Evolutionary conservation across 768 basidiomycete species (phyloP).

Genomic region (Suillus lakei): DNA sequence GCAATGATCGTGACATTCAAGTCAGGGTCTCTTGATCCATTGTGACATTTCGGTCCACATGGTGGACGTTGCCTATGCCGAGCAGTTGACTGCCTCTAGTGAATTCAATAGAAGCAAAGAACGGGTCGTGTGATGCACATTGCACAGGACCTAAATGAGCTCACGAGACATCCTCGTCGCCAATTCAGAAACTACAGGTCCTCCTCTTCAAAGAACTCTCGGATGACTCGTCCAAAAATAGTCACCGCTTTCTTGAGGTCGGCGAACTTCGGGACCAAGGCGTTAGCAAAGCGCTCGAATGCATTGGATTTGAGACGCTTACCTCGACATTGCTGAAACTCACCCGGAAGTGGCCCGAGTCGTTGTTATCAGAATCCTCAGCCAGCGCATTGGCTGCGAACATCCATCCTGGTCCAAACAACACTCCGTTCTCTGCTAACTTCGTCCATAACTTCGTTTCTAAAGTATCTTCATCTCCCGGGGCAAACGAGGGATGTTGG

Average conservation of each 20-base stretch:
- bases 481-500: slow-evolving; percentile 50
- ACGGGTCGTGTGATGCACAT: too few species aligned
- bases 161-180: too few species aligned
- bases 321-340: slow-evolving; percentile 62
- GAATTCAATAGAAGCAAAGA: too few species aligned
- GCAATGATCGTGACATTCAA: too few species aligned
- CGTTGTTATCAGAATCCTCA: slow-evolving; percentile 26
- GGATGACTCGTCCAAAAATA: slow-evolving; percentile 50
- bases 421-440: slow-evolving; percentile 63
- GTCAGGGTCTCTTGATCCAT: too few species aligned
- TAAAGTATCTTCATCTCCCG: slow-evolving; percentile 44
- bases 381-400: slow-evolving; percentile 27
- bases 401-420: slow-evolving; percentile 62
- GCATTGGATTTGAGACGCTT: slow-evolving; percentile 18
- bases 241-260: slow-evolving; percentile 50
- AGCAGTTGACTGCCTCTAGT: too few species aligned
- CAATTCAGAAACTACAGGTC: slow-evolving; percentile 3
- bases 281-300: neutral
- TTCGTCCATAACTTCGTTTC: slow-evolving; percentile 65
- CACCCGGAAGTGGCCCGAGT: slow-evolving; percentile 57
- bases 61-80: too few species aligned
- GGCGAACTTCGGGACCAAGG: slow-evolving; percentile 21
- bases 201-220: slow-evolving; percentile 43
- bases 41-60: too few species aligned
- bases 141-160: too few species aligned